These are phyloP conservation scores for Spirogloea muscicola DNA, from an alignment of 139 green algal species.

Conservation along the genomic window DNA sequence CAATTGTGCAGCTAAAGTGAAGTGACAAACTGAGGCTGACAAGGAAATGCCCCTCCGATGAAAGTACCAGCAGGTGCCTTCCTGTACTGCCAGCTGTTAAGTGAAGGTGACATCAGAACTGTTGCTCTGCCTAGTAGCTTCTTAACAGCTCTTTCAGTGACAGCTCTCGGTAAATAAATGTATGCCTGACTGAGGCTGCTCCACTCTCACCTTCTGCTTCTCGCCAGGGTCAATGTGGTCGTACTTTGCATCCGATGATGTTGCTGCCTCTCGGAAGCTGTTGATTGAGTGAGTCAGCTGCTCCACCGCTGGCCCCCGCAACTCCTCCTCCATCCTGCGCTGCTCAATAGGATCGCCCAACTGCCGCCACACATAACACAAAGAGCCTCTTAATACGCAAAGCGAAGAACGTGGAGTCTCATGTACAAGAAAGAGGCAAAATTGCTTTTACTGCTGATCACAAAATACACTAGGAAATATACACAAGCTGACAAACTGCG, in stretches of 20 bases:
- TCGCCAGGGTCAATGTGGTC: conserved; percentile 82
- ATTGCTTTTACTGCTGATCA: too few relatives aligned
- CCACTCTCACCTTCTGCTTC: conserved; percentile 60
- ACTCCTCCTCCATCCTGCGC: conserved; percentile 52
- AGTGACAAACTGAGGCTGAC: not conserved
- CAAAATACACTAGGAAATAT: too few relatives aligned
- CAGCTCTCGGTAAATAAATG: not conserved
- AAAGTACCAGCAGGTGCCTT: not conserved
- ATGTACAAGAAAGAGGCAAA: too few relatives aligned
- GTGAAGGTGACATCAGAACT: not conserved
- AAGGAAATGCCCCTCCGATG: not conserved
- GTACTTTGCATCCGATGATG: conserved; percentile 53
- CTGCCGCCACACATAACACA: too few relatives aligned
- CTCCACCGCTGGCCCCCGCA: conserved; percentile 32
- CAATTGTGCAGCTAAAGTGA: not conserved
- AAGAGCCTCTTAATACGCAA: too few relatives aligned
- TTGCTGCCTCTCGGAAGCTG: conserved; percentile 59
- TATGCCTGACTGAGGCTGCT: not conserved
- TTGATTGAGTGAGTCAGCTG: conserved; percentile 47
- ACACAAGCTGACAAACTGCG: too few relatives aligned
- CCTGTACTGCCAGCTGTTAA: not conserved
- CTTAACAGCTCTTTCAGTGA: not conserved
- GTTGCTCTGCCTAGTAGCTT: not conserved
- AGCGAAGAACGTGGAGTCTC: too few relatives aligned
- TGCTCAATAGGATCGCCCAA: conserved; percentile 68